Percentiles rank a stretch among this genome's conserved stretches.
Evolutionary conservation across 306 rosid species (phyloP).

Genomic region (Carpinus fangiana): DNA sequence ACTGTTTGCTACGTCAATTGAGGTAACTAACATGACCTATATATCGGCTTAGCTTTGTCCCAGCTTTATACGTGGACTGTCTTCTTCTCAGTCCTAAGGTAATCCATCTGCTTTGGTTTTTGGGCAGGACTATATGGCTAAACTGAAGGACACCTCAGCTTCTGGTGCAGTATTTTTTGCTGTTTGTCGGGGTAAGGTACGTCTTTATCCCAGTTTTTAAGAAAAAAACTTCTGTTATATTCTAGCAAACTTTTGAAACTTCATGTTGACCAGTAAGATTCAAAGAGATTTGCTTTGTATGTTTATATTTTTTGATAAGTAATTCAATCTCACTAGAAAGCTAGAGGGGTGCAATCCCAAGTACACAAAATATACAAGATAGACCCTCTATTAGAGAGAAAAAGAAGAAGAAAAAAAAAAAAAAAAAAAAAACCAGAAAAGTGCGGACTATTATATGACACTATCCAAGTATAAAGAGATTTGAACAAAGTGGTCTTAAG

Average conservation of each 20-base stretch:
- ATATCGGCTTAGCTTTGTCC: conserved; percentile 24
- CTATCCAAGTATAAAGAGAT: too few relatives aligned
- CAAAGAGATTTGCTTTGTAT: not conserved
- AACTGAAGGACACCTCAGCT: conserved; percentile 73
- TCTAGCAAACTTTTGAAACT: conserved; percentile 18
- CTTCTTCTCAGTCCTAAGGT: conserved; percentile 19
- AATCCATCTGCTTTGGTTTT: conserved; percentile 22
- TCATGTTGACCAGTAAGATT: not conserved
- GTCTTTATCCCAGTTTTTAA: conserved; percentile 24
- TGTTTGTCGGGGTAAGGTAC: conserved; percentile 97
- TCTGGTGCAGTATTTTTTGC: conserved; percentile 95
- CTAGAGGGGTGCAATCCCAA: not conserved
- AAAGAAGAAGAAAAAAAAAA: too few relatives aligned
- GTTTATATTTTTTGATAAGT: not conserved
- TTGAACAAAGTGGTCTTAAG: too few relatives aligned
- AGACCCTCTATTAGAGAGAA: too few relatives aligned
- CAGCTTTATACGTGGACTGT: conserved; percentile 12
- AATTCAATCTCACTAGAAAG: too few relatives aligned
- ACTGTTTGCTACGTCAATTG: conserved; percentile 70
- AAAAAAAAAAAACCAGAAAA: too few relatives aligned
- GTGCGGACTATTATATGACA: too few relatives aligned
- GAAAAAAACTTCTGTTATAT: conserved; percentile 12
- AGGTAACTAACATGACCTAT: conserved; percentile 47
- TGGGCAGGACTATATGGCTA: conserved; percentile 80
- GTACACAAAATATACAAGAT: not conserved